These are phyloP conservation scores for Colletotrichum sublineola DNA, from an alignment of 2,329 filamentous ascomycete genomes.

Conservation along the genomic window DNA sequence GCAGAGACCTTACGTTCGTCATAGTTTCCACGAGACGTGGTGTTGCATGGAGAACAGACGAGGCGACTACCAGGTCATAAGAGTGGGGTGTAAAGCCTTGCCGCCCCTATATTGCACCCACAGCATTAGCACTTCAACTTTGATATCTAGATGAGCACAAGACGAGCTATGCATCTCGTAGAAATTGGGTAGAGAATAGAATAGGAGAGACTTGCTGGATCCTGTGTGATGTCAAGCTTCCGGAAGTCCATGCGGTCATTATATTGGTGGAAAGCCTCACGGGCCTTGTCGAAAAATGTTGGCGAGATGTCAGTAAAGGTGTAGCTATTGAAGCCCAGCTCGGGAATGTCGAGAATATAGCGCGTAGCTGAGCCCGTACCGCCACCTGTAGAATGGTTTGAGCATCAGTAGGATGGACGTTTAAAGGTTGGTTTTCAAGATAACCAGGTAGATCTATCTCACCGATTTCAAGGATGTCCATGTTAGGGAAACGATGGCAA, in stretches of 20 bases:
- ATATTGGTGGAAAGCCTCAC: constrained; percentile 40
- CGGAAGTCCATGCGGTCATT: constrained; percentile 18
- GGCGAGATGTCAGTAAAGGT: constrained; percentile 47
- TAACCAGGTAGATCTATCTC: not conserved
- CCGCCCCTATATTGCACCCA: not conserved
- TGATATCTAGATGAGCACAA: not conserved
- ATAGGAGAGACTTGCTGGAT: constrained; percentile 36
- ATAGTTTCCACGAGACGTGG: constrained; percentile 44
- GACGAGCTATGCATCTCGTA: not conserved
- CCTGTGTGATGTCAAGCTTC: constrained; percentile 50
- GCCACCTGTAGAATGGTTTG: not conserved
- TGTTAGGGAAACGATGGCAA: constrained; percentile 12
- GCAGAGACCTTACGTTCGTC: constrained; percentile 45
- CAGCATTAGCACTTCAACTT: not conserved
- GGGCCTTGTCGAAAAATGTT: constrained; percentile 44
- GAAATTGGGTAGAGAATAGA: not conserved
- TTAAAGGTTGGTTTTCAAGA: not conserved
- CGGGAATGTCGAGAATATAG: constrained; percentile 3
- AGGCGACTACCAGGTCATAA: constrained; percentile 50
- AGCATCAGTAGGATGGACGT: not conserved
- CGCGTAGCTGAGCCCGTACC: constrained; percentile 27
- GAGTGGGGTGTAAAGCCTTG: constrained; percentile 47
- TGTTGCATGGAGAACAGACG: constrained; percentile 50
- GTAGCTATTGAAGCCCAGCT: constrained; percentile 42
- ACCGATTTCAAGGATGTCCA: constrained; percentile 49